Conservation (phyloP, 2,329 filamentous ascomycete genomes). For the Fusarium sp. region DNA sequence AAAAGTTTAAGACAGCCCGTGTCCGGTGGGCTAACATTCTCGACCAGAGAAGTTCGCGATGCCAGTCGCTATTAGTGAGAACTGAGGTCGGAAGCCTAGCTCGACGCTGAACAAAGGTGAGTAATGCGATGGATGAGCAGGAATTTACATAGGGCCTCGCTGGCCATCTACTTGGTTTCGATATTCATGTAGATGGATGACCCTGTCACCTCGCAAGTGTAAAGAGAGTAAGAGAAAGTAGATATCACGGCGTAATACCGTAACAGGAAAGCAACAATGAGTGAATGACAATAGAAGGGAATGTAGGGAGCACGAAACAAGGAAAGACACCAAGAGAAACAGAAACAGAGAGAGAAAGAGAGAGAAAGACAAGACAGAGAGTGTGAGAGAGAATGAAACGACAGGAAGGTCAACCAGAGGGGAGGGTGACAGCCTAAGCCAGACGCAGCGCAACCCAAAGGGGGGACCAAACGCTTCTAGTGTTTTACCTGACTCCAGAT, state of each 20-base stretch:
- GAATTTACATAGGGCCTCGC: slow-evolving; percentile 43
- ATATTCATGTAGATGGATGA: slow-evolving; percentile 49
- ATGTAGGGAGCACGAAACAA: slow-evolving; percentile 38
- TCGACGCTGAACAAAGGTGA: slow-evolving; percentile 25
- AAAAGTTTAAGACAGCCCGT: slow-evolving; percentile 65
- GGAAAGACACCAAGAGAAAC: slow-evolving; percentile 38
- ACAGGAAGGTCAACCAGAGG: slow-evolving; percentile 32
- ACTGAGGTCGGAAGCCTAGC: slow-evolving; percentile 27
- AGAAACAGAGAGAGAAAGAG: slow-evolving; percentile 37
- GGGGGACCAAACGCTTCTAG: slow-evolving; percentile 43
- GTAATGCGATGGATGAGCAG: slow-evolving; percentile 31
- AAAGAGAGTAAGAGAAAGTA: slow-evolving; percentile 29
- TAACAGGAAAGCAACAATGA: slow-evolving; percentile 31
- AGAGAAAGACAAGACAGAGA: slow-evolving; percentile 35
- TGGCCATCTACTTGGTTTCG: slow-evolving; percentile 45
- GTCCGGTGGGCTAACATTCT: slow-evolving; percentile 58
- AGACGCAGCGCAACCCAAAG: slow-evolving; percentile 30
- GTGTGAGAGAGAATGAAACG: slow-evolving; percentile 43
- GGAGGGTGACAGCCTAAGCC: slow-evolving; percentile 35
- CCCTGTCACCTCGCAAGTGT: slow-evolving; percentile 42
- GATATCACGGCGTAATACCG: slow-evolving; percentile 21
- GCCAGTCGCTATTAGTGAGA: slow-evolving; percentile 46
- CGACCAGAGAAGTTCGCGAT: slow-evolving; percentile 55
- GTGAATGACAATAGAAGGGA: slow-evolving; percentile 30
- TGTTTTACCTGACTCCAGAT: slow-evolving; percentile 45